Base-by-base conservation (phyloP, 2,329 filamentous ascomycete species). In the Pseudogymnoascus sp. region DNA sequence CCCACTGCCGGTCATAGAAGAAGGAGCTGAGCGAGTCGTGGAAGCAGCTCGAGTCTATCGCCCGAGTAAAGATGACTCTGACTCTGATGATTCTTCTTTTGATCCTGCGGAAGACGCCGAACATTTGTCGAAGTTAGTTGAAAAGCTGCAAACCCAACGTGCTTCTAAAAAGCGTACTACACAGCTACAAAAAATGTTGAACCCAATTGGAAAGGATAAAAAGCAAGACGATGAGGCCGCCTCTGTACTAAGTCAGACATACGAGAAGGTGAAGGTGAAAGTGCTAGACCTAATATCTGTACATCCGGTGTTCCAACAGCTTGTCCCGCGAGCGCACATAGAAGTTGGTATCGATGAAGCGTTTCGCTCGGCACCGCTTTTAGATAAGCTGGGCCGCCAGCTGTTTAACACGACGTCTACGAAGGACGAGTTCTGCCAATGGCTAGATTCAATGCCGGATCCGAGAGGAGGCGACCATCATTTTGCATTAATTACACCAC, bases 371-470 rank as follows among this genome's bases (percentile, higher is more conserved):
- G 40, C 61, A 31, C 11, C 31, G 2, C 5, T 12, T 23, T 52
- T 63, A 35, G 5, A 28, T 25, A 5, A 33, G 12, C 35, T 65
- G 23, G 41, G 35, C 59, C 12, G 38, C 7, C 62, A 59, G 28
- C 31, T 63, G 28, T 55, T 16, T 21, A 23, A 59, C 5, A 65
- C 62, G n/a, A 28, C 28, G 14, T 61, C 62, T 16, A 65, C 63
- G 7, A 37, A 31, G 60, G 63, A 43, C 8, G 45, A 41, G n/a
- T 64, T 64, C 31, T 49, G 33, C 25, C 28, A 61, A 21, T 43
- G 28, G 40, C 18, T 63, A n/a, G n/a, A 40, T 23, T 35, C 14
- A 14, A 11, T 37, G n/a, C 28, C 18, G 5, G 16, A 52, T 61
- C 25, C 37, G 6, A n/a, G 8, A 18, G n/a, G 18, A 21, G 37